Conservation (phyloP, 331 rosid genomes). For the Malus hybrid region DNA sequence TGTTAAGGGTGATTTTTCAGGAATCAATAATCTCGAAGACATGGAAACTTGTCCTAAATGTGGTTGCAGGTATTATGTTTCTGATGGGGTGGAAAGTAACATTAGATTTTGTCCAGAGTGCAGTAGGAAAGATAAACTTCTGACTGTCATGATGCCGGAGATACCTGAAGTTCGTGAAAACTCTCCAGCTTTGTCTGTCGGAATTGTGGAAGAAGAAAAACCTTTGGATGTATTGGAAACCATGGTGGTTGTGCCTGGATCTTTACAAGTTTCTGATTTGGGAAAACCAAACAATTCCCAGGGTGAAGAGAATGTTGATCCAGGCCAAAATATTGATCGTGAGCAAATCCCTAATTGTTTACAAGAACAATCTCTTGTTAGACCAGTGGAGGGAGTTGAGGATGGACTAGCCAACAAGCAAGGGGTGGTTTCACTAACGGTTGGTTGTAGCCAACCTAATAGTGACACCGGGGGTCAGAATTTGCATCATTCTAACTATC, state of each 20-base stretch:
- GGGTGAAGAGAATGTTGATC: conserved; percentile 20
- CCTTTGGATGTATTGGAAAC: conserved; percentile 12
- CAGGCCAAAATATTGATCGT: conserved; percentile 12
- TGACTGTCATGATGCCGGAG: conserved; percentile 24
- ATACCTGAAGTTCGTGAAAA: conserved; percentile 23
- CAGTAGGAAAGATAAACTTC: conserved; percentile 21
- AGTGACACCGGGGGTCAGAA: conserved; percentile 24
- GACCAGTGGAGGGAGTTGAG: conserved; percentile 22
- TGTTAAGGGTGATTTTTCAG: conserved; percentile 28
- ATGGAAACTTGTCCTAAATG: conserved; percentile 47
- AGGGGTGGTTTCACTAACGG: conserved; percentile 19
- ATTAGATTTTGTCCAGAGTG: conserved; percentile 36
- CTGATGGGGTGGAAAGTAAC: conserved; percentile 25
- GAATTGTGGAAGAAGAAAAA: conserved; percentile 17
- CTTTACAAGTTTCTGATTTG: conserved; percentile 20
- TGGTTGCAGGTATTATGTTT: conserved; percentile 35
- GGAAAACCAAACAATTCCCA: conserved; percentile 28
- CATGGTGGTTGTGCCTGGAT: conserved; percentile 12
- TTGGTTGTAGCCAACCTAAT: conserved; percentile 11
- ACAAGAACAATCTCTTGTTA: conserved; percentile 24
- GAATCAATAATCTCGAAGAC: conserved; percentile 30
- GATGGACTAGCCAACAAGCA: conserved; percentile 15
- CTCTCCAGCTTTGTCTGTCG: conserved; percentile 6
- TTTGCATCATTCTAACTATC: conserved; percentile 18
- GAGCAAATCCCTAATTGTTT: conserved; percentile 15